Percentiles rank a stretch among this genome's conserved stretches.
phyloP scores from a whole-genome alignment of 305 asterid genomes.

The Fraxinus angustifolia region DNA sequence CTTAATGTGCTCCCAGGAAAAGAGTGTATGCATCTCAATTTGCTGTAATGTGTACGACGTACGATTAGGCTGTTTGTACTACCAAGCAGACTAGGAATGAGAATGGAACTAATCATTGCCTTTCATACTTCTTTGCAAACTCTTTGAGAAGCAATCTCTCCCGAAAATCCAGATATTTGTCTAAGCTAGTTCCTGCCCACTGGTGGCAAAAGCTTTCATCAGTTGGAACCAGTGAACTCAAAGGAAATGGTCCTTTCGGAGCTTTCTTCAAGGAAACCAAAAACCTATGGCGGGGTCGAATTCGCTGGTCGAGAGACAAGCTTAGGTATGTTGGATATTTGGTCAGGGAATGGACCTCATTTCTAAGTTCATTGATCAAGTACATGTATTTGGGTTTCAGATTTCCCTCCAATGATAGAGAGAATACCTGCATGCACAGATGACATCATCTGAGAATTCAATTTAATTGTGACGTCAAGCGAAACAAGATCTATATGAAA shows the following conservation, averaged over 20 bases:
- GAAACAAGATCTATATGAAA: not conserved
- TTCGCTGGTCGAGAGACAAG: constrained; percentile 82
- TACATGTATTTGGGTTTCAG: constrained; percentile 86
- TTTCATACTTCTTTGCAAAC: constrained; percentile 70
- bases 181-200: constrained; percentile 91
- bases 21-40: not conserved
- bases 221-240: constrained; percentile 81
- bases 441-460: constrained; percentile 3
- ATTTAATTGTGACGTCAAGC: not conserved
- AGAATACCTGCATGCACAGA: constrained; percentile 59
- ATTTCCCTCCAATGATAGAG: constrained; percentile 78
- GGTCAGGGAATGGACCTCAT: constrained; percentile 78
- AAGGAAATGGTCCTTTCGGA: constrained; percentile 88
- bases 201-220: constrained; percentile 89
- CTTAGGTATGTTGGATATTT: constrained; percentile 84
- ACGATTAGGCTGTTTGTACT: not conserved
- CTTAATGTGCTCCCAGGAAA: not conserved
- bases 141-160: constrained; percentile 75
- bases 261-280: constrained; percentile 80
- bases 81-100: constrained; percentile 9
- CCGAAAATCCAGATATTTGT: constrained; percentile 76
- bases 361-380: constrained; percentile 76
- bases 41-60: not conserved
- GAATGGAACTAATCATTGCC: constrained; percentile 29
- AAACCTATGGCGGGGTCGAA: constrained; percentile 82